Evolutionary conservation across 306 rosid species (phyloP), one percentile per base, ranked within the genome.

Genomic region (Inga laurina): DNA sequence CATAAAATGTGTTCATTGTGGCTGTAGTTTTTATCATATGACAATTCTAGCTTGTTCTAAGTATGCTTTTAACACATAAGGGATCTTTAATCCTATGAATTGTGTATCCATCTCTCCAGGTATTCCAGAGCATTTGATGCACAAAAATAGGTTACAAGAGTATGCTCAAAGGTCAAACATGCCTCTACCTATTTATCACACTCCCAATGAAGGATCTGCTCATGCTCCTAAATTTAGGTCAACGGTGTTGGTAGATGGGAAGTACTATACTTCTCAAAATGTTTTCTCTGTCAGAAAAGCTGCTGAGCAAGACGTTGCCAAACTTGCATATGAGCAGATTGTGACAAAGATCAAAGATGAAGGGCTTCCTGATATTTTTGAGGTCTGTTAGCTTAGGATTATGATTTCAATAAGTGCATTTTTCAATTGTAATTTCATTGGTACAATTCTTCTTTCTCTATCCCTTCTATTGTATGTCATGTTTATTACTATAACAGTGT

Each of bases 241-340:
- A 7, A 83, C 82, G 0, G 94, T 93, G 35, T 18, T 10, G 34
- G 90, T 90, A 7, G 87, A 78, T 43, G 95, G 85, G 35, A 78
- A 22, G 7, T 3, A 2, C 15, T 88, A 79, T 56, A 81, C 88
- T n/a, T 80, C 91, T 2, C 34, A 83, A 3, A 66, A 56, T 39
- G 77, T 87, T 5, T 93, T 85, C 72, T 0, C 57, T 1, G 75
- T 61, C 0, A 71, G 87, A 35, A 89, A 79, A 83, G 87, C 82
- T 1, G 92, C 95, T 3, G 95, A 91, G 19, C 89, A 93, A 3
- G 90, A 88, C 3, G 92, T 34, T 12, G 91, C 95, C 3, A 88
- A 73, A 62, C 19, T 87, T 49, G 95, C 94, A 0, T 27, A 87
- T 30, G 89, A 80, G 32, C 4, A 2, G 21, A 64, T 88, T 64